Percentiles rank a stretch among this genome's conserved stretches.
Evolutionary conservation across 768 basidiomycete genomes (phyloP).

Genomic region (Floccularia luteovirens): DNA sequence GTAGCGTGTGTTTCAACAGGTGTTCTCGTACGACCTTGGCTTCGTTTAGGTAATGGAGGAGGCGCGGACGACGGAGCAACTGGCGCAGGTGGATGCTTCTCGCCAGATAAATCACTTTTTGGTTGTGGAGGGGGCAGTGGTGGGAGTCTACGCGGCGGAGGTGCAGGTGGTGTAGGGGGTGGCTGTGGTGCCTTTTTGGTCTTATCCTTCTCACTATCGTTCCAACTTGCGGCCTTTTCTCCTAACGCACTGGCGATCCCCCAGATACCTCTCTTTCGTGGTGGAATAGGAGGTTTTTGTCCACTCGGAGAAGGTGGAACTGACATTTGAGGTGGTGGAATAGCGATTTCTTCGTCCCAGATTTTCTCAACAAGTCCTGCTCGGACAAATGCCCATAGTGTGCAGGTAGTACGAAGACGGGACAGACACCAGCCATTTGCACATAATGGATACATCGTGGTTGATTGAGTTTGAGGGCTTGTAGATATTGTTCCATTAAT

Average conservation of each 20-base stretch:
- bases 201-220: slow-evolving; percentile 31
- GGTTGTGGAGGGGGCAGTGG: slow-evolving; percentile 20
- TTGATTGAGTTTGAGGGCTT: slow-evolving; percentile 16
- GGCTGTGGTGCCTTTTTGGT: slow-evolving; percentile 18
- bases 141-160: slow-evolving; percentile 18
- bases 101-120: not conserved
- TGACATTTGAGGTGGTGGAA: slow-evolving; percentile 22
- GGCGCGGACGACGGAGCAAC: slow-evolving; percentile 15
- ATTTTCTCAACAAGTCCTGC: slow-evolving; percentile 76
- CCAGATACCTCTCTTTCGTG: slow-evolving; percentile 58
- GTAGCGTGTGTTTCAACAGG: not conserved
- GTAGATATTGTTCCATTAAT: slow-evolving; percentile 10
- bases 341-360: slow-evolving; percentile 77
- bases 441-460: slow-evolving; percentile 75
- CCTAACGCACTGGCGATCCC: slow-evolving; percentile 58
- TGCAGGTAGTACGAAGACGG: slow-evolving; percentile 81
- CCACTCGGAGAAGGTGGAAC: slow-evolving; percentile 8
- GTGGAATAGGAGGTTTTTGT: slow-evolving; percentile 56
- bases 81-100: slow-evolving; percentile 5
- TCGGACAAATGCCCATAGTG: slow-evolving; percentile 84
- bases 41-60: slow-evolving; percentile 48
- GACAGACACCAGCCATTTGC: slow-evolving; percentile 79
- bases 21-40: slow-evolving; percentile 21
- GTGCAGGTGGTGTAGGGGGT: slow-evolving; percentile 3
- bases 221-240: slow-evolving; percentile 54